Conservation (phyloP, 768 basidiomycete genomes). For the Serendipita sp. region DNA sequence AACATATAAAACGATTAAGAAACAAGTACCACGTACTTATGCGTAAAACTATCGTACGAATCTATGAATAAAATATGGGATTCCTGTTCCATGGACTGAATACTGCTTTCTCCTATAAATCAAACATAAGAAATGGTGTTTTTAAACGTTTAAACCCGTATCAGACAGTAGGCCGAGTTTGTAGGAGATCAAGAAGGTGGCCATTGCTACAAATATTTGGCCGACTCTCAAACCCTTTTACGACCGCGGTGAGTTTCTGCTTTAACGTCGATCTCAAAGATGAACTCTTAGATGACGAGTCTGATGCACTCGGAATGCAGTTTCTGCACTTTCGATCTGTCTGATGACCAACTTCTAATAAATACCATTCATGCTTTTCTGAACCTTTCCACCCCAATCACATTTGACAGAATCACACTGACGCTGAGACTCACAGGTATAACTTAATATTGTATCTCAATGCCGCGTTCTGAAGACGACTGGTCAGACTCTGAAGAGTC, state of each 20-base stretch:
- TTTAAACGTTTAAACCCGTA: neutral
- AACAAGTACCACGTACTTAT: constrained; percentile 41
- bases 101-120: neutral
- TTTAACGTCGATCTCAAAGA: constrained; percentile 18
- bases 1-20: neutral
- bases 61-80: constrained; percentile 45
- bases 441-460: constrained; percentile 21
- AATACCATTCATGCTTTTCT: constrained; percentile 89
- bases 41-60: constrained; percentile 80
- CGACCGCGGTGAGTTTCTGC: neutral
- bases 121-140: neutral
- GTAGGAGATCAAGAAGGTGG: too few relatives aligned
- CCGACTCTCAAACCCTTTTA: neutral
- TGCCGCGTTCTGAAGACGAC: constrained; percentile 33
- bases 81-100: neutral
- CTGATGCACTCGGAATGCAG: constrained; percentile 41
- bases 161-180: neutral
- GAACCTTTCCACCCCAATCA: constrained; percentile 30
- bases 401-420: constrained; percentile 10
- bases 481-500: constrained; percentile 63
- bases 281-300: constrained; percentile 65
- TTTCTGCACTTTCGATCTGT: constrained; percentile 33
- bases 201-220: constrained; percentile 1
- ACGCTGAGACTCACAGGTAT: constrained; percentile 9
- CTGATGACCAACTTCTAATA: constrained; percentile 46